Base-by-base conservation (phyloP, 805 yeast genomes). In the Maudiozyma bulderi region DNA sequence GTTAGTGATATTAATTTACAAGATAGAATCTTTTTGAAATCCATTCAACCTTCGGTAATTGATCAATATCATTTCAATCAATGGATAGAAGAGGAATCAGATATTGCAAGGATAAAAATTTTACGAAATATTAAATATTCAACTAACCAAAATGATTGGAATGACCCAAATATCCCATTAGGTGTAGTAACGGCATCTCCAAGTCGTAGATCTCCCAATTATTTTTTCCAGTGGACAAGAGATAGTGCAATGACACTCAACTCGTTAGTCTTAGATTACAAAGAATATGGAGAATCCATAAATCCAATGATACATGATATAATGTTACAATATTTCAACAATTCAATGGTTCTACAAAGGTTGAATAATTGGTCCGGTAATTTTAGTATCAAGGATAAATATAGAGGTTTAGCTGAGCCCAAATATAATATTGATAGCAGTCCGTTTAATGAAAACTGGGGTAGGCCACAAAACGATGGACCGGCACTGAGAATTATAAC, bases 401-500 rank as follows among this genome's bases (percentile, higher is more conserved):
- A 75, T 44, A 65, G 66, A 8, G 88, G 86, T 1, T 71, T 90
- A 34, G 98, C 97, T 2, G 98, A 91, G 63, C 97, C 98, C 7
- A 91, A 91, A 64, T 91, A 84, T 61, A 64, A 74, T 62, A 78
- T 81, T 4, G 77, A 87, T 61, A 82, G 84, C 28, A 57, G 78
- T 0, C 72, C 85, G 0, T 91, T 84, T 58, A 64, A 65, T 6
- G 81, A 70, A 2, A 63, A 70, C 35, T 91, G 98, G 98, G 98
- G 98, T 2, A 73, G 98, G 56, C 98, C 98, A 1, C 98, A 91
- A 67, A 76, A 88, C 51, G 98, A 91, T 64, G 98, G 98, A 0
- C 96, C 98, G 0, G 90, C 95, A 0, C 72, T 91, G 50, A 74
- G 97, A 57, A 74, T 81, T 9, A 74, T 83, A 49, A 75, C 95